Evolutionary conservation across 352 stramenopile genomes (phyloP).

Genomic region (Globisporangium solare): DNA sequence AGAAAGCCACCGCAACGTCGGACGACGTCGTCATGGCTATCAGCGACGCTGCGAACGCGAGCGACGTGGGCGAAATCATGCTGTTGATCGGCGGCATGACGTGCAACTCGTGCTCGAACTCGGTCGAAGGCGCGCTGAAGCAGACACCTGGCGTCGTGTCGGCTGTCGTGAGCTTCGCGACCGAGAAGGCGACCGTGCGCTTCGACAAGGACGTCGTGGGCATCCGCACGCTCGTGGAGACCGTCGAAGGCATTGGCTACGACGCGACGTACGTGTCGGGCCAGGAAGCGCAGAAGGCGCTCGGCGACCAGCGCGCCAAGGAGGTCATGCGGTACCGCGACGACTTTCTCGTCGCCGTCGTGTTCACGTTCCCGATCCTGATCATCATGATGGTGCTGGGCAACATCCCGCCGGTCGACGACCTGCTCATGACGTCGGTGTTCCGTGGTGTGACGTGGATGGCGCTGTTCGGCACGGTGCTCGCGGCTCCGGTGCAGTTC

Average conservation of each 20-base stretch:
- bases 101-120: conserved; percentile 89
- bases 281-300: conserved; percentile 65
- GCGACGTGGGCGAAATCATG: conserved; percentile 55
- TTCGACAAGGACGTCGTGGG: conserved; percentile 76
- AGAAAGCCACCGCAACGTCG: conserved; percentile 5
- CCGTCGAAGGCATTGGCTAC: conserved; percentile 88
- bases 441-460: conserved; percentile 74
- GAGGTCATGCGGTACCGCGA: conserved; percentile 77
- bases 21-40: conserved; percentile 38
- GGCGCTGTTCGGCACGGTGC: conserved; percentile 60
- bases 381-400: conserved; percentile 90
- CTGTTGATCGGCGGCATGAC: conserved; percentile 88
- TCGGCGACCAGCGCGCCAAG: conserved; percentile 76
- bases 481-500: conserved; percentile 96
- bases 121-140: conserved; percentile 86
- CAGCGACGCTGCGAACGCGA: conserved; percentile 13
- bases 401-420: conserved; percentile 59
- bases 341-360: conserved; percentile 82
- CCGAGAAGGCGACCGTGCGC: conserved; percentile 73
- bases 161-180: conserved; percentile 83
- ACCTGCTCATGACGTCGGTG: conserved; percentile 41
- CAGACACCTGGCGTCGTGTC: conserved; percentile 69
- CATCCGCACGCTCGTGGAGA: conserved; percentile 82
- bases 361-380: conserved; percentile 94
- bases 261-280: conserved; percentile 73